Conservation (phyloP, 2,329 filamentous ascomycete species). For the Cladorrhinum sp. region DNA sequence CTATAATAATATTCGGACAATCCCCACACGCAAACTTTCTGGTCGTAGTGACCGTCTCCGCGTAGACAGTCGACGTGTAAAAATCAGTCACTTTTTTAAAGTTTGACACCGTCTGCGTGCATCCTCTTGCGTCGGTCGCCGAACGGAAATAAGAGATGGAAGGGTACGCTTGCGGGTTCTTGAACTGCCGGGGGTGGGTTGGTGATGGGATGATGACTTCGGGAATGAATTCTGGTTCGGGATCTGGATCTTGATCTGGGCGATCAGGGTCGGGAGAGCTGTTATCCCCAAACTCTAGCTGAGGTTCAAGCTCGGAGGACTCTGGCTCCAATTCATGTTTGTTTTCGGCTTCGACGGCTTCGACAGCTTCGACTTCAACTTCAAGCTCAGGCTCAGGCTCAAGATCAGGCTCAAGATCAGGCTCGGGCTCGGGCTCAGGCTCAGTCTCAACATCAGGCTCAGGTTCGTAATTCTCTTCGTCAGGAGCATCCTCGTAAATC, state of each 20-base stretch:
- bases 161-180: not conserved
- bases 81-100: conserved; percentile 2
- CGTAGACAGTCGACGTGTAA: not conserved
- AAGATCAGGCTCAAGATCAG: not conserved
- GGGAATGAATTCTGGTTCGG: not conserved
- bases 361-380: not conserved
- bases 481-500: not conserved
- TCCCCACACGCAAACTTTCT: not conserved
- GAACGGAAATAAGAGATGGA: not conserved
- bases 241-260: not conserved
- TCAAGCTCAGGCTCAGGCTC: not conserved
- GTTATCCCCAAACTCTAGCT: too few species aligned
- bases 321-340: too few species aligned
- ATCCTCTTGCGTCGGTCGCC: not conserved
- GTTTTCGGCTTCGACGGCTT: too few species aligned
- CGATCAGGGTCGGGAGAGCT: too few species aligned
- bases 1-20: not conserved
- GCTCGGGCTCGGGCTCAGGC: not conserved
- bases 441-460: not conserved
- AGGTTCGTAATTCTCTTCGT: not conserved
- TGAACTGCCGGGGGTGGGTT: not conserved
- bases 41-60: not conserved
- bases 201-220: not conserved
- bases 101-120: conserved; percentile 2
- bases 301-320: too few species aligned